Evolutionary conservation across 2,329 filamentous ascomycete genomes (phyloP), one percentile per base, ranked within the genome.

Genomic region (Annulohypoxylon truncatum): DNA sequence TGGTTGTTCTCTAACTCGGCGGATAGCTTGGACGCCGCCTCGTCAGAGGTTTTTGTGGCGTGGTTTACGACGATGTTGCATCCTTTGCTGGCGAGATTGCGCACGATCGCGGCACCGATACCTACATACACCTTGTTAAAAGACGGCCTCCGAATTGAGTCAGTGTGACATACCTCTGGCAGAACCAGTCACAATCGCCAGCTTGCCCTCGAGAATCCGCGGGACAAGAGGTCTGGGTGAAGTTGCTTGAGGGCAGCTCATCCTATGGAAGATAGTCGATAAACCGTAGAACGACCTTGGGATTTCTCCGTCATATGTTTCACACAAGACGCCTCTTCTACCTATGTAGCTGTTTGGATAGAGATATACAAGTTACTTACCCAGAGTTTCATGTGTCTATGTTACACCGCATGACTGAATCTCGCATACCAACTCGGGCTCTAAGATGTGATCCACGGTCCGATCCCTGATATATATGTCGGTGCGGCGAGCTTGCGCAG

Each of bases 41-140:
- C 72, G 15, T 79, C 79, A 1, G 87, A 89, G 2, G 81, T 82
- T 61, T 85, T 81, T 50, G 85, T 87, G 9, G 85, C 86, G 77
- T 88, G 89, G 76, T 87, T 87, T 64, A 90, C 79, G 47, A 90
- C 78, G 13, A 90, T 77, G 60, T 85, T 84, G 76, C 83, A 83
- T 55, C 88, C 88, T 78, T 89, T 89, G 74, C 81, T 81, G 29
- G 87, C 88, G 9, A 90, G 82, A 59, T 87, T 84, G 46, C 80
- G 80, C 56, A 82, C 85, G 50, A 88, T 85, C 24, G 85, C 85
- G 18, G 85, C 86, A 26, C 88, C 88, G 61, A 90, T 90, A 62
- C 87, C 87, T 87, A 56, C 9, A 22, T 4, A 1, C 4, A 2
- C 18, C 59, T 24, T 38, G 28, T 3, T n/a, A 4, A 48, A 12